Base-by-base conservation (phyloP, 2,329 filamentous ascomycete species). In the Achaetomium macrosporum region DNA sequence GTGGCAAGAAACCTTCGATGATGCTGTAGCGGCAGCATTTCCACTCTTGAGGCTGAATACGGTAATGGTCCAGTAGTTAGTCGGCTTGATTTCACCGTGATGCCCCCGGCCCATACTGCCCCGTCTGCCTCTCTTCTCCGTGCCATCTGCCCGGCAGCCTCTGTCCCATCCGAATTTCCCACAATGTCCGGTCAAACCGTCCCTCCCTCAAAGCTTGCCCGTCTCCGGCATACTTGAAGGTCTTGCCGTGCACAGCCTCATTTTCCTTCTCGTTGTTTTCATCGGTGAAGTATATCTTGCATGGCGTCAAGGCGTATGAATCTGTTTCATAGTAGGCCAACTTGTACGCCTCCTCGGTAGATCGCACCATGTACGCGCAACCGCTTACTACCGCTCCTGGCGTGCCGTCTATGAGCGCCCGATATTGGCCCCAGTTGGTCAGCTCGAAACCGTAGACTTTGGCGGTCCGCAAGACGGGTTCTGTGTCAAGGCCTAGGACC, bases 321-420 rank as follows among this genome's bases (percentile, higher is more conserved):
- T 42, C 48, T 11, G 53, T 48, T 11, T 55, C 53, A n/a, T 55
- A 55, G 20, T 51, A 51, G 16, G 44, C 49, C 13, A 55, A 40
- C 20, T 45, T 43, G 48, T 41, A 41, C 15, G 49, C 44, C 1
- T 52, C 35, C 36, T 55, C 53, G 17, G 17, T 30, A 1, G 45
- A 46, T 33, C 36, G 16, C 8, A 47, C 43, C 20, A 19, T 12
- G 35, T 51, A 54, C 2, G 47, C 47, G 12, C 13, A 29, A 15
- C 52, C 52, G 2, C 29, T n/a, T 16, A 54, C 37, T 6, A 8
- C 41, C 1, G 31, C 17, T 3, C 16, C 50, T 5, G 30, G 31
- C 8, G 44, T 12, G 42, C 52, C 13, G 33, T 55, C 36, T 16
- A 55, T 12, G 7, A 55, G 53, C 2, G 48, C 41, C n/a, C 41